Evolutionary conservation across 192 early-diverging fungal species (phyloP), one percentile per base, ranked within the genome.

Genomic region (Dissophora globulifera): DNA sequence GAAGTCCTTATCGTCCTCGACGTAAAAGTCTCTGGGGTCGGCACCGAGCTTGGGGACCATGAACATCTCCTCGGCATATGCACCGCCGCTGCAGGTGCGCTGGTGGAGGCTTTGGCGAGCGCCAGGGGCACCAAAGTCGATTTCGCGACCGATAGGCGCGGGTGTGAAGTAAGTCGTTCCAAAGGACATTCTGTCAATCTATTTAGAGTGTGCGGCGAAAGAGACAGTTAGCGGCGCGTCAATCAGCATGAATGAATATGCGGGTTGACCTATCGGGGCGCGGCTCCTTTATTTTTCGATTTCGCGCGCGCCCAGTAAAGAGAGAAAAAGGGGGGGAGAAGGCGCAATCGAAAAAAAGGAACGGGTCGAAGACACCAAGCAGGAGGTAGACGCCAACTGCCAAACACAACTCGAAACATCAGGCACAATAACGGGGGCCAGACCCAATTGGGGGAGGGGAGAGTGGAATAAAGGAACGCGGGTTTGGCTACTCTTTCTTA

Each of bases 21-120:
- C 47, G 20, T 76, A 76, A 32, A 76, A 62, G 15, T 76, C 72
- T 50, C 72, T 66, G 2, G 63, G 62, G 16, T 76, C 72, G 13
- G 72, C 52, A 22, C 64, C 72, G 19, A 76, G 13, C 38, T 76
- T 76, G 32, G 63, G 72, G 50, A 64, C 52, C 26, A 67, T 52
- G 47, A 66, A 66, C 72, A 76, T 76, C 20, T 76, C 70, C 43
- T 65, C 35, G 23, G 72, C 30, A 33, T 62, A 62, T 4, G 58
- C 45, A 23, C 58, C 57, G 26, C 51, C 46, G 38, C 58, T 59
- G 49, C 49, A 74, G 11, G 61, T 58, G 8, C 67, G 45, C 26
- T 69, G 56, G 32, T 74, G 69, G 42, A 55, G 20, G 48, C 35
- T 27, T 13, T 57, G 50, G 33, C 46, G 72, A 12, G 72, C 20